Evolutionary conservation across 164 flowering plant genomes (phyloP).

Genomic region (Chimonanthus praecox): DNA sequence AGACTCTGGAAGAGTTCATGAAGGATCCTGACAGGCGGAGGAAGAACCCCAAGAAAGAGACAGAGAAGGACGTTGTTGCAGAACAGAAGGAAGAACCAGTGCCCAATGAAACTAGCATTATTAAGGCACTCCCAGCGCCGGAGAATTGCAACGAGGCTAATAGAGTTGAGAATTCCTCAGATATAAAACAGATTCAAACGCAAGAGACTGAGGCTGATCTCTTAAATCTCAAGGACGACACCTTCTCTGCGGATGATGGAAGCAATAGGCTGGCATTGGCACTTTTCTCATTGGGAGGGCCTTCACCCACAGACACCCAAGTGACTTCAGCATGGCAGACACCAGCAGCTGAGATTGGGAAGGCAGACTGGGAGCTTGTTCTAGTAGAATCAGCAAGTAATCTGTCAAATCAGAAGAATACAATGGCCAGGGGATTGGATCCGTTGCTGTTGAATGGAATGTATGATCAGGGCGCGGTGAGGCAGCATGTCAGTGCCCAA

Average conservation of each 20-base stretch:
- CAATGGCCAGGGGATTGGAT: conserved; percentile 39
- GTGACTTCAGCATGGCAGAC: conserved; percentile 34
- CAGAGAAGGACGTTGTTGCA: conserved; percentile 14
- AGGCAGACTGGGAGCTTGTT: conserved; percentile 70
- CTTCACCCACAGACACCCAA: conserved; percentile 37
- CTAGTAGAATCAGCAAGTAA: conserved; percentile 38
- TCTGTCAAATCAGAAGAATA: conserved; percentile 26
- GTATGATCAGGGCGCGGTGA: conserved; percentile 38
- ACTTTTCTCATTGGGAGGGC: conserved; percentile 55
- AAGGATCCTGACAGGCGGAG: not conserved
- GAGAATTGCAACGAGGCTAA: conserved; percentile 21
- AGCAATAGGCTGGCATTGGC: conserved; percentile 59
- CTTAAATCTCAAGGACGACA: conserved; percentile 39
- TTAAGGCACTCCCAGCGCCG: conserved; percentile 65
- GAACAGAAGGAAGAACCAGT: not conserved
- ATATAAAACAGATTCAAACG: conserved; percentile 3
- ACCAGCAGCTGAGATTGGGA: not conserved
- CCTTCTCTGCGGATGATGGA: conserved; percentile 30
- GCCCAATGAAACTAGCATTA: conserved; percentile 22
- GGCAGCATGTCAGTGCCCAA: not conserved
- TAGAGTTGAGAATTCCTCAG: conserved; percentile 15
- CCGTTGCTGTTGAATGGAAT: conserved; percentile 40
- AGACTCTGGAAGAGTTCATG: not conserved
- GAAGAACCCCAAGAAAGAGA: not conserved
- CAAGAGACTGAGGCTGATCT: conserved; percentile 40